Evolutionary conservation across 179 eudicot species (phyloP).

Genomic region (Spergularia azorica): DNA sequence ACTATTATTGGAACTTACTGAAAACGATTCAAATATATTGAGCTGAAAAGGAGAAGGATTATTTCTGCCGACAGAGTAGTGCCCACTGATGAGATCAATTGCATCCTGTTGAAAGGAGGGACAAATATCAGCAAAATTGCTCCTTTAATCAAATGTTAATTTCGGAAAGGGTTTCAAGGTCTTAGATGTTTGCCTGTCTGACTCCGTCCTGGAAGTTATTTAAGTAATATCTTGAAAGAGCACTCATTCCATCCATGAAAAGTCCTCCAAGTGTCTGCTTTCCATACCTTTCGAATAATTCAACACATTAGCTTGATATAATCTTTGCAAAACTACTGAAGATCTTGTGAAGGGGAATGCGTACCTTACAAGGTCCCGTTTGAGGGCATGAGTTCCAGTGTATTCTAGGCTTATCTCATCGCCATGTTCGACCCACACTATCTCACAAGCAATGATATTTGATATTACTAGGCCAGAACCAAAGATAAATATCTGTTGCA

Average conservation of each 20-base stretch:
- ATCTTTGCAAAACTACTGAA: neutral
- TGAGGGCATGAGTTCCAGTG: slow-evolving; percentile 90
- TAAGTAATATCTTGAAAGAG: slow-evolving; percentile 85
- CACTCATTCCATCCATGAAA: slow-evolving; percentile 83
- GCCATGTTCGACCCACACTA: slow-evolving; percentile 96
- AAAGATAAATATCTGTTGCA: neutral
- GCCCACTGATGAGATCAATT: slow-evolving; percentile 91
- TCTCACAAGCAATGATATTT: slow-evolving; percentile 25
- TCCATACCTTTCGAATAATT: slow-evolving; percentile 59
- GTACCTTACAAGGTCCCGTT: slow-evolving; percentile 93
- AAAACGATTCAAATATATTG: slow-evolving; percentile 58
- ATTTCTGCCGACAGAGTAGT: slow-evolving; percentile 58
- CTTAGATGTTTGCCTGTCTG: slow-evolving; percentile 63
- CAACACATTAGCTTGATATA: neutral
- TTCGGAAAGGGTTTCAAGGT: neutral
- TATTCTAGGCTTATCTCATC: slow-evolving; percentile 95
- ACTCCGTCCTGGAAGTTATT: slow-evolving; percentile 96
- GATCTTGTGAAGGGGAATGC: neutral
- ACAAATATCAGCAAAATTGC: slow-evolving; percentile 1
- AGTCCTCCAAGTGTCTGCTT: slow-evolving; percentile 82
- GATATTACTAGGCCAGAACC: slow-evolving; percentile 15
- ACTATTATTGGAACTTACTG: slow-evolving; percentile 51
- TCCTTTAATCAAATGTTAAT: neutral
- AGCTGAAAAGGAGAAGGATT: slow-evolving; percentile 66
- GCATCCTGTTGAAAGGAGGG: slow-evolving; percentile 65